Base-by-base conservation (phyloP, 2,329 filamentous ascomycete genomes). In the Juglanconis juglandina region DNA sequence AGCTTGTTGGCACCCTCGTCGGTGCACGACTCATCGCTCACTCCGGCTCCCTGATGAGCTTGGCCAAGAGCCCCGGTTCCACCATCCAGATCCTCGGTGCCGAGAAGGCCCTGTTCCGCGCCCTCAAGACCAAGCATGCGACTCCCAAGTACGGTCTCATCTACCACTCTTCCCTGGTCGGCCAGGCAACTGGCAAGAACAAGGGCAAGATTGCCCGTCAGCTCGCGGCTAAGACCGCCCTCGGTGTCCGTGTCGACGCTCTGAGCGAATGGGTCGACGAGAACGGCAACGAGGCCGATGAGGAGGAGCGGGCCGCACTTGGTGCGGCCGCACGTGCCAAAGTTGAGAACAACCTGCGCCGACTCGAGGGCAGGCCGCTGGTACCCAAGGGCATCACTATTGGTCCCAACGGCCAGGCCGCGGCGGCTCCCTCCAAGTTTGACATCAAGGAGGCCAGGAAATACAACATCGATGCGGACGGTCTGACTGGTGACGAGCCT, bases 181-280 rank as follows among this genome's bases (percentile, higher is more conserved):
- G 95, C 49, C 95, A 99, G 79, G 95, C 95, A 35, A 96, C 91
- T 24, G 95, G 95, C 70, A 94, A 92, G 81, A 98, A 98, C 83
- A 99, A 99, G 88, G 95, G 95, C 70, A 99, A 99, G 83, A 96
- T 99, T 72, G 95, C 95, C 47, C 91, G 95, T 84, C 92, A 96
- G 82, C 85, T 99, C 63, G 90, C 95, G 53, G 90, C 94, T 68
- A 98, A 98, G 83, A 88, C 94, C 51, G 92, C 95, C 33, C 86
- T 99, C 54, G 93, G 93, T 81, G 82, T 97, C 53, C 92, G 95
- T 77, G 90, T 96, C 53, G 95, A 99, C 75, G 92, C 95, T 34
- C 84, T 96, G 49, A 87, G 88, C 57, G 90, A 93, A 65, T 92
- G 90, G 81, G 85, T 85, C 64, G 83, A 84, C 51, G 85, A 89